phyloP scores from a whole-genome alignment of 2,329 filamentous ascomycete species.

The Colletotrichum eleusines region DNA sequence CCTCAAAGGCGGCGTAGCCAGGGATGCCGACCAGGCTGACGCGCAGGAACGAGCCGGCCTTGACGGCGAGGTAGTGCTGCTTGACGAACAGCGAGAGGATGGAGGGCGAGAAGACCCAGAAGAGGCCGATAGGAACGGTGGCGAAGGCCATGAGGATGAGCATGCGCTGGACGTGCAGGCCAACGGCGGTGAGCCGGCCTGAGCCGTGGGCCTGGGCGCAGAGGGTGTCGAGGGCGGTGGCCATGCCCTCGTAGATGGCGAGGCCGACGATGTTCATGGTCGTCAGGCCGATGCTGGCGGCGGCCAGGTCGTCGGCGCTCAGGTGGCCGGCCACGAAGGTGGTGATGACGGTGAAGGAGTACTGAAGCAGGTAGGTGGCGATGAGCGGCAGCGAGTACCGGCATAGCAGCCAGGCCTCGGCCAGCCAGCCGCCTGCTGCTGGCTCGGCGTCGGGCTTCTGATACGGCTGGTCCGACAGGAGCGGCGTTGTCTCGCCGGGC shows the following conservation, averaged over 20 bases:
- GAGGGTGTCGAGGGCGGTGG: constrained; percentile 63
- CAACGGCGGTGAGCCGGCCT: constrained; percentile 60
- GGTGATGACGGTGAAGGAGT: constrained; percentile 63
- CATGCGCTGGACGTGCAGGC: constrained; percentile 66
- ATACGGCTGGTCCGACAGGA: constrained; percentile 34
- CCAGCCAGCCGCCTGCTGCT: constrained; percentile 19
- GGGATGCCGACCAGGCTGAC: constrained; percentile 63
- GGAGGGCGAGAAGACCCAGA: constrained; percentile 63
- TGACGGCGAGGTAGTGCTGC: constrained; percentile 59
- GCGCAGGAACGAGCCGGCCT: constrained; percentile 62
- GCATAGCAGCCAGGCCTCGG: constrained; percentile 38
- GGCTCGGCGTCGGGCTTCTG: constrained; percentile 32
- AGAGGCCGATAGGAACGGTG: constrained; percentile 59
- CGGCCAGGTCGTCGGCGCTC: constrained; percentile 64
- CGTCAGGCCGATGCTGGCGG: constrained; percentile 63
- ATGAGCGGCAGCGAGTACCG: constrained; percentile 61
- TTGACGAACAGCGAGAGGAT: constrained; percentile 60
- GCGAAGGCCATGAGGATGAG: constrained; percentile 60
- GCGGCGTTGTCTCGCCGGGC: constrained; percentile 34
- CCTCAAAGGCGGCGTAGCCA: constrained; percentile 66
- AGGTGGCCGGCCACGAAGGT: constrained; percentile 66
- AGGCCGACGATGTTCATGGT: constrained; percentile 67
- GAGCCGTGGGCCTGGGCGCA: constrained; percentile 65
- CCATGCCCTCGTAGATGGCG: constrained; percentile 63
- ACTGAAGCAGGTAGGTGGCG: constrained; percentile 63